A percentile compares a stretch with the other conserved stretches of the same genome.
Conservation (phyloP, 2,329 filamentous ascomycete species). For the Teratosphaeria viscida region DNA sequence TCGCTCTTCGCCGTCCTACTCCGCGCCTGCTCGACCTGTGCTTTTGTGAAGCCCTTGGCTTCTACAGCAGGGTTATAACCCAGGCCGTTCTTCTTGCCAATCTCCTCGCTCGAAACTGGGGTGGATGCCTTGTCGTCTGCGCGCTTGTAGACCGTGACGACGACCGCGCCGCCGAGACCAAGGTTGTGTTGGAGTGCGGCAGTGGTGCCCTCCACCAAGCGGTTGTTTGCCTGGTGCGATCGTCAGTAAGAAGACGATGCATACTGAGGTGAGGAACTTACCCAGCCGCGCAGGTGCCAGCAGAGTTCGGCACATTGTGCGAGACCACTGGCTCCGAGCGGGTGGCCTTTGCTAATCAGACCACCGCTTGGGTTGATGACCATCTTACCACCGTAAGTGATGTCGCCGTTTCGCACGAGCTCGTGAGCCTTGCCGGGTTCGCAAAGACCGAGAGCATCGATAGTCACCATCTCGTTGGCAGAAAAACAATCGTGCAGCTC, state of each 20-base stretch:
- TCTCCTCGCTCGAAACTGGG: slow-evolving; percentile 49
- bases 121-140: slow-evolving; percentile 61
- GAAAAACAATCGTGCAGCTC: slow-evolving; percentile 97
- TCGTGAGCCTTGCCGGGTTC: slow-evolving; percentile 81
- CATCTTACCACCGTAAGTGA: slow-evolving; percentile 76
- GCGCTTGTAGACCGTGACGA: slow-evolving; percentile 80
- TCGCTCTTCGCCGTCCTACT: slow-evolving; percentile 56
- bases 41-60: slow-evolving; percentile 76
- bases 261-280: not conserved
- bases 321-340: slow-evolving; percentile 85
- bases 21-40: slow-evolving; percentile 58
- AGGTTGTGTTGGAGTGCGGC: slow-evolving; percentile 85
- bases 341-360: slow-evolving; percentile 91
- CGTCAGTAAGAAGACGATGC: not conserved
- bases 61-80: slow-evolving; percentile 89
- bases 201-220: slow-evolving; percentile 56
- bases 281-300: slow-evolving; percentile 73
- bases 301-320: slow-evolving; percentile 92
- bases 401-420: slow-evolving; percentile 74
- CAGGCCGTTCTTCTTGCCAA: slow-evolving; percentile 57
- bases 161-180: slow-evolving; percentile 79
- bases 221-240: slow-evolving; percentile 62
- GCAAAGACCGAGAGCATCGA: slow-evolving; percentile 73
- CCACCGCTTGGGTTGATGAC: slow-evolving; percentile 91
- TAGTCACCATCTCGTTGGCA: slow-evolving; percentile 82